These are phyloP conservation scores for Gossypium raimondii DNA, from an alignment of 345 rosid species.

Conservation along the genomic window DNA sequence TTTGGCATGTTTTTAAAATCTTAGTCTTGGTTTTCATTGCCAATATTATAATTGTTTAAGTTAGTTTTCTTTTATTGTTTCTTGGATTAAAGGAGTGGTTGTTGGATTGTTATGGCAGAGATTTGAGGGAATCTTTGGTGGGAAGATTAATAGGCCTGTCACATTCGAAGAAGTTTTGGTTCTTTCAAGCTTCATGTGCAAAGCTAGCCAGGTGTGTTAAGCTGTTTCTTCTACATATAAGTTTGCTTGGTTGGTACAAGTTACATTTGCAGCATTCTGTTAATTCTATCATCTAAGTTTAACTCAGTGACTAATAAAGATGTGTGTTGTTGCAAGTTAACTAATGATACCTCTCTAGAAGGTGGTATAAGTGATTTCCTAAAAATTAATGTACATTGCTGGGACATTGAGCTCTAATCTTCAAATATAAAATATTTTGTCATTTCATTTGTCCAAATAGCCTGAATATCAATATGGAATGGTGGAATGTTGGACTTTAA, in stretches of 20 bases:
- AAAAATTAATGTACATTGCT: neutral
- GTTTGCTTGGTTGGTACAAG: conserved; percentile 9
- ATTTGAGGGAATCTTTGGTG: conserved; percentile 82
- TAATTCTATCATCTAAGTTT: neutral
- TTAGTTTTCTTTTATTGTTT: neutral
- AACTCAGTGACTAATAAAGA: neutral
- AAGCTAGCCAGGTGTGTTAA: conserved; percentile 66
- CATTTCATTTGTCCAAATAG: neutral
- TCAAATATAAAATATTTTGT: neutral
- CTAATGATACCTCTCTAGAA: neutral
- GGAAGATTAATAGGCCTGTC: conserved; percentile 77
- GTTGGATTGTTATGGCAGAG: conserved; percentile 46
- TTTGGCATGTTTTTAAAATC: conserved; percentile 15
- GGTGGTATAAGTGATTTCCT: neutral
- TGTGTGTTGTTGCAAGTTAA: neutral
- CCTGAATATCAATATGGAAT: neutral
- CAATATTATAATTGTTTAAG: conserved; percentile 7
- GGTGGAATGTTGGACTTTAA: neutral
- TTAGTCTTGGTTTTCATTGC: neutral
- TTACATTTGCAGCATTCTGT: neutral
- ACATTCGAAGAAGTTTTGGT: conserved; percentile 72
- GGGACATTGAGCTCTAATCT: neutral
- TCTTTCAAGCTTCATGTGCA: conserved; percentile 87
- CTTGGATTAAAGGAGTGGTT: conserved; percentile 5
- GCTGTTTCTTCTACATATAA: neutral